A percentile compares a stretch with the other conserved stretches of the same genome.
Conservation (phyloP, 78 protist species). For the Creolimax fragrantissima region DNA sequence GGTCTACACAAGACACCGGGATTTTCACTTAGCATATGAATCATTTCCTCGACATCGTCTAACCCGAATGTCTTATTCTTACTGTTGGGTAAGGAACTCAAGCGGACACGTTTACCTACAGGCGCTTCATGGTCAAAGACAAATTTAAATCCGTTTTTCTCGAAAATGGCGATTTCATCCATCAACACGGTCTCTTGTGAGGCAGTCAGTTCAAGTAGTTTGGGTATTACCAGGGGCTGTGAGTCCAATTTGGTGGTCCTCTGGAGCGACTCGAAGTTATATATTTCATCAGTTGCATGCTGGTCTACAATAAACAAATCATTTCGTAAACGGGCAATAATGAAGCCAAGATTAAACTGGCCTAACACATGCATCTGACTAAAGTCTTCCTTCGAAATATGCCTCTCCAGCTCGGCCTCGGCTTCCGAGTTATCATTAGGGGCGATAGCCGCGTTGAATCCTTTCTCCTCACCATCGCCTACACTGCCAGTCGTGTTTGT, state of each 20-base stretch:
- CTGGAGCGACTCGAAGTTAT: constrained; percentile 67
- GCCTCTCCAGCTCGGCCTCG: not conserved
- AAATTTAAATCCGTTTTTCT: constrained; percentile 57
- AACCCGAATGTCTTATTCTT: constrained; percentile 35
- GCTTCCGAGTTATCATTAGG: not conserved
- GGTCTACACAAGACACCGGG: constrained; percentile 34
- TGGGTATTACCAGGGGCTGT: constrained; percentile 19
- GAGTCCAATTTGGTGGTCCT: not conserved
- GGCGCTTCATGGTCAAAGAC: constrained; percentile 26
- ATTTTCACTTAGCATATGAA: constrained; percentile 35
- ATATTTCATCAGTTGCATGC: constrained; percentile 95
- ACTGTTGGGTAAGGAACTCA: constrained; percentile 43
- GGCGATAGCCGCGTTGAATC: not conserved
- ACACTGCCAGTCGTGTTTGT: not conserved
- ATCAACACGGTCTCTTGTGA: constrained; percentile 48
- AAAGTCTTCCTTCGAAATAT: not conserved
- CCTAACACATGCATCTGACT: constrained; percentile 70
- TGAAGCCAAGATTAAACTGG: constrained; percentile 89
- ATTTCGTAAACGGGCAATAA: constrained; percentile 51
- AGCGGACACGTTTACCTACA: constrained; percentile 28
- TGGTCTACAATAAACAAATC: constrained; percentile 82
- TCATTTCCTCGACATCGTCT: constrained; percentile 54
- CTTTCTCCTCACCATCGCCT: not conserved
- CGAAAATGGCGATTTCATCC: constrained; percentile 40
- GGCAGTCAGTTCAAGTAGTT: constrained; percentile 30